Conservation (phyloP, 2,329 filamentous ascomycete genomes). For the Pseudogymnoascus sp. region DNA sequence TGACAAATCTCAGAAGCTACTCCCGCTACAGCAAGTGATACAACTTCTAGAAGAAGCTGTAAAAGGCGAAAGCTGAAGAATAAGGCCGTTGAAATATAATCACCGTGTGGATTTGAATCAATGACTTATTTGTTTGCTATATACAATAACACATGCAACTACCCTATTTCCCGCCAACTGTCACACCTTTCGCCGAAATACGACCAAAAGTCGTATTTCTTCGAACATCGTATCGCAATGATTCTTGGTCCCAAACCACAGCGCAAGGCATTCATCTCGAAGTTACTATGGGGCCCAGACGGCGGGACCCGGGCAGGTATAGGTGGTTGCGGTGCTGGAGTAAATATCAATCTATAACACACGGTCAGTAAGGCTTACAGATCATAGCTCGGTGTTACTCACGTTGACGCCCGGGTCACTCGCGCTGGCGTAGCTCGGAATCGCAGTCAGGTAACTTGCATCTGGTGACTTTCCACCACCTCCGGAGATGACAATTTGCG, state of each 20-base stretch:
- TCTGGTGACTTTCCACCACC: constrained; percentile 37
- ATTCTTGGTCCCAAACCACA: neutral
- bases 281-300: constrained; percentile 33
- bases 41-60: neutral
- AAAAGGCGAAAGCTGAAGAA: neutral
- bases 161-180: neutral
- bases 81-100: neutral
- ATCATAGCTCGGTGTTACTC: constrained; percentile 16
- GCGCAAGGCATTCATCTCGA: neutral
- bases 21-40: neutral
- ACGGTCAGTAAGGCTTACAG: constrained; percentile 11
- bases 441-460: constrained; percentile 19
- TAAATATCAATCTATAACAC: constrained; percentile 40
- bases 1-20: neutral
- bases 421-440: constrained; percentile 19
- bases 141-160: neutral
- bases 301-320: constrained; percentile 41
- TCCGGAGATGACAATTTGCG: constrained; percentile 45
- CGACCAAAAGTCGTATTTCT: neutral
- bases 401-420: constrained; percentile 27
- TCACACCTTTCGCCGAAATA: neutral
- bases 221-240: neutral
- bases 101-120: neutral
- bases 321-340: constrained; percentile 36
- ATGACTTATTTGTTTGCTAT: neutral